A percentile compares a stretch with the other conserved stretches of the same genome.
Evolutionary conservation across 2,329 filamentous ascomycete genomes (phyloP).

Genomic region (Neonectria faginata): DNA sequence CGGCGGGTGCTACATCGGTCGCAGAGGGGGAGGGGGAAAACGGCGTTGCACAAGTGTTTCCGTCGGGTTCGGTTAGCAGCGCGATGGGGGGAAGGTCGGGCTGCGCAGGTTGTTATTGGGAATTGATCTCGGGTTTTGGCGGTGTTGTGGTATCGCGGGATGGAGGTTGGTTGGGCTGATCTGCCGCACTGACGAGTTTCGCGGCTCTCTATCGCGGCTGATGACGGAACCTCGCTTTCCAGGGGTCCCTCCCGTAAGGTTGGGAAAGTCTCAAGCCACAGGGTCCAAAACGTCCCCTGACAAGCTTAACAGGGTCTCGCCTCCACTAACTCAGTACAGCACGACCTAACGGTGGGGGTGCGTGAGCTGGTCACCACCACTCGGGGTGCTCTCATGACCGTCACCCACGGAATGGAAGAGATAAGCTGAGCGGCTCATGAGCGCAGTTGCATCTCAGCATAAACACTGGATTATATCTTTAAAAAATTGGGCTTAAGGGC

Average conservation of each 20-base stretch:
- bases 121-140: background rate
- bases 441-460: background rate
- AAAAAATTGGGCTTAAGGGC: background rate
- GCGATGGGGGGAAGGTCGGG: background rate
- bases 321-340: too few relatives aligned
- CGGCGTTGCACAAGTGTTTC: background rate
- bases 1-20: constrained; percentile 34
- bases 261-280: background rate
- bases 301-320: background rate
- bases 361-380: background rate
- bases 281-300: background rate
- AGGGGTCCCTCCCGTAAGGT: too few relatives aligned
- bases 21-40: background rate
- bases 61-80: background rate
- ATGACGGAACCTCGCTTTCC: background rate
- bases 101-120: constrained; percentile 1
- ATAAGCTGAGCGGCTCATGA: background rate
- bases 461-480: background rate
- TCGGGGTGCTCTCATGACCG: background rate
- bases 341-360: background rate
- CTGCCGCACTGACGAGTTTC: constrained; percentile 5
- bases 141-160: constrained; percentile 2
- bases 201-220: constrained; percentile 3
- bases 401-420: background rate
- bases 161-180: constrained; percentile 4